Conservation (phyloP, 2,329 filamentous ascomycete species). For the Pseudocercospora pini-densiflorae region DNA sequence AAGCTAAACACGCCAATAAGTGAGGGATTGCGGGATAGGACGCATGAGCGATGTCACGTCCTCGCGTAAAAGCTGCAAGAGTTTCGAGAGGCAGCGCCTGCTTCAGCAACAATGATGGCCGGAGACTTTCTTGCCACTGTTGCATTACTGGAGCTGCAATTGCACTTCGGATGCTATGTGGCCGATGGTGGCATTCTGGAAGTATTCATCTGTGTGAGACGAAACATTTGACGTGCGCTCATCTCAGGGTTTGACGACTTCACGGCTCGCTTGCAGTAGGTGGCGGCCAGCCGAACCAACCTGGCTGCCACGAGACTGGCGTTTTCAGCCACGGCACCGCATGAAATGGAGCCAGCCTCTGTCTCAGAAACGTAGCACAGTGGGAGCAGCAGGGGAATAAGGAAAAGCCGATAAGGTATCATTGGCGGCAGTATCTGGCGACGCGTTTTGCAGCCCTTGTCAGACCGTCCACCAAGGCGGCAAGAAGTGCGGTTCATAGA, state of each 20-base stretch:
- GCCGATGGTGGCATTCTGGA: neutral
- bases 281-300: conserved; percentile 1
- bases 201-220: too few species aligned
- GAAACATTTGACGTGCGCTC: neutral
- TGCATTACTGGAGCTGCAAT: neutral
- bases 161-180: neutral
- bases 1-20: neutral
- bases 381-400: neutral
- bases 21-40: neutral
- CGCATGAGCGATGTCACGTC: neutral
- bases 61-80: neutral
- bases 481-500: conserved; percentile 2
- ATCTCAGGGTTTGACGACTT: neutral
- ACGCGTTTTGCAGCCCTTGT: too few species aligned
- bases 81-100: neutral
- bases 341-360: neutral
- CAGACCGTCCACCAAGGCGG: neutral
- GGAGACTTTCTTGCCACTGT: neutral
- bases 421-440: neutral
- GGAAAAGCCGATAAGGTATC: neutral
- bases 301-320: conserved; percentile 7
- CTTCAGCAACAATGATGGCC: neutral
- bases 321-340: conserved; percentile 5
- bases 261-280: neutral
- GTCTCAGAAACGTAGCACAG: neutral